These are phyloP conservation scores for Metschnikowia picachoensis DNA, from an alignment of 805 yeast species.

Conservation along the genomic window DNA sequence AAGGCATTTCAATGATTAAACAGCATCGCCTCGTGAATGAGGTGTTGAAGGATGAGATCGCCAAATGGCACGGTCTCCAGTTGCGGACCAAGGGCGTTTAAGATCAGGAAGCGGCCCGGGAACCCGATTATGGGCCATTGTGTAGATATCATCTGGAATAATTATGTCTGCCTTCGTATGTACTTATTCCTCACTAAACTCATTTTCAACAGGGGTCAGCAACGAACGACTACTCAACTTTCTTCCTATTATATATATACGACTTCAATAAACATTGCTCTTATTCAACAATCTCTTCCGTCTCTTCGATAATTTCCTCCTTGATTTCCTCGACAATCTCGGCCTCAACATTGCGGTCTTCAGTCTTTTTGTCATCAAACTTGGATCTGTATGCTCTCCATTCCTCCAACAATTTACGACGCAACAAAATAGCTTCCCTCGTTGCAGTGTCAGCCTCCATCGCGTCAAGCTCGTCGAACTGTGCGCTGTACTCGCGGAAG, in stretches of 20 bases:
- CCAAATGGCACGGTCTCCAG: conserved; percentile 94
- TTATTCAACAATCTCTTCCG: conserved; percentile 62
- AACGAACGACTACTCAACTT: neutral
- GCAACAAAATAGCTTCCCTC: conserved; percentile 80
- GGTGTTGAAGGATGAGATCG: conserved; percentile 75
- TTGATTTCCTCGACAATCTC: conserved; percentile 54
- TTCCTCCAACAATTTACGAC: conserved; percentile 76
- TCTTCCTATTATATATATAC: conserved; percentile 1
- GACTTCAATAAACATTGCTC: neutral
- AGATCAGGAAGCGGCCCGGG: neutral
- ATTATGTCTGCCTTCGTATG: too few species aligned
- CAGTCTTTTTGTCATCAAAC: conserved; percentile 30
- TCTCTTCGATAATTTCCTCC: conserved; percentile 50
- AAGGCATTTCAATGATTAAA: conserved; percentile 78
- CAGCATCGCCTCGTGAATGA: conserved; percentile 90
- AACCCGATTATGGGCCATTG: too few species aligned
- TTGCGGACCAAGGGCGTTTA: conserved; percentile 60
- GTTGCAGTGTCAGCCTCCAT: conserved; percentile 93
- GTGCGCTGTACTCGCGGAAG: conserved; percentile 82
- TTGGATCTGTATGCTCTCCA: conserved; percentile 78
- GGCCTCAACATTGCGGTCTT: conserved; percentile 48
- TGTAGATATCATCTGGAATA: too few species aligned
- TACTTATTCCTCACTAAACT: too few species aligned
- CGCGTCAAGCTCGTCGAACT: conserved; percentile 91
- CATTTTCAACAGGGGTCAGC: too few species aligned